Conservation (phyloP, 176 grass and related monocot species). For the Zea mays region DNA sequence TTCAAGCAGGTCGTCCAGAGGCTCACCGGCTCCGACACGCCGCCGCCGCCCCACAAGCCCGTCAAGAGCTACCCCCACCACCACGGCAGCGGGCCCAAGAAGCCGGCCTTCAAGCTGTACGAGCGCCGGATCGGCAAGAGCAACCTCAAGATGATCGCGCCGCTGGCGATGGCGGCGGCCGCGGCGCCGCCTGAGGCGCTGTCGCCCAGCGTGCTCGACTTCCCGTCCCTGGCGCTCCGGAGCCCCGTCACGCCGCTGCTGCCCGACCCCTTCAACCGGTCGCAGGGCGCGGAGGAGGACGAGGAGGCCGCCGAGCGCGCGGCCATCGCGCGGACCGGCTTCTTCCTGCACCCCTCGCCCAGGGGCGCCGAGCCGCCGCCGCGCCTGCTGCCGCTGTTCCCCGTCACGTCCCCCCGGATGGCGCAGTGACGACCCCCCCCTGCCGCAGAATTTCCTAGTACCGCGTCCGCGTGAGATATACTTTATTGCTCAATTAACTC, state of each 20-base stretch:
- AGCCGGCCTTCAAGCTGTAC: conserved; percentile 72
- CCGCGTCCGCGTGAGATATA: neutral
- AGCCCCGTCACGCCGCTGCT: conserved; percentile 81
- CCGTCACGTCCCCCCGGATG: conserved; percentile 72
- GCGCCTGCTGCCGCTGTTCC: conserved; percentile 82
- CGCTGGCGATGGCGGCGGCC: conserved; percentile 30
- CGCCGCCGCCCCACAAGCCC: conserved; percentile 32
- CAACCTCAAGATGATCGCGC: conserved; percentile 79
- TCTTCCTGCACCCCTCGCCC: conserved; percentile 85
- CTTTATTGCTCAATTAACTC: neutral
- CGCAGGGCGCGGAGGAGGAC: conserved; percentile 37
- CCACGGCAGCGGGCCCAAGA: conserved; percentile 40
- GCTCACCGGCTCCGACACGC: conserved; percentile 67
- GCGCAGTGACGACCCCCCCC: neutral
- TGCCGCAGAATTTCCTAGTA: neutral
- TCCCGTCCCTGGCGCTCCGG: conserved; percentile 68
- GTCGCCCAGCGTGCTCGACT: conserved; percentile 74
- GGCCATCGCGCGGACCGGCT: conserved; percentile 72
- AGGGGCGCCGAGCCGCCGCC: conserved; percentile 59
- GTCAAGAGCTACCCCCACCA: conserved; percentile 23
- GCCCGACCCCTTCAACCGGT: conserved; percentile 70
- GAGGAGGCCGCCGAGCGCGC: conserved; percentile 45
- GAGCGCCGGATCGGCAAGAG: conserved; percentile 69
- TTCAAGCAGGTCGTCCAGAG: conserved; percentile 91
- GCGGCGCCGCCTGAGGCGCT: conserved; percentile 28